These are phyloP conservation scores for Pseudevernia furfuracea DNA, from an alignment of 495 filamentous ascomycete species.

Conservation along the genomic window DNA sequence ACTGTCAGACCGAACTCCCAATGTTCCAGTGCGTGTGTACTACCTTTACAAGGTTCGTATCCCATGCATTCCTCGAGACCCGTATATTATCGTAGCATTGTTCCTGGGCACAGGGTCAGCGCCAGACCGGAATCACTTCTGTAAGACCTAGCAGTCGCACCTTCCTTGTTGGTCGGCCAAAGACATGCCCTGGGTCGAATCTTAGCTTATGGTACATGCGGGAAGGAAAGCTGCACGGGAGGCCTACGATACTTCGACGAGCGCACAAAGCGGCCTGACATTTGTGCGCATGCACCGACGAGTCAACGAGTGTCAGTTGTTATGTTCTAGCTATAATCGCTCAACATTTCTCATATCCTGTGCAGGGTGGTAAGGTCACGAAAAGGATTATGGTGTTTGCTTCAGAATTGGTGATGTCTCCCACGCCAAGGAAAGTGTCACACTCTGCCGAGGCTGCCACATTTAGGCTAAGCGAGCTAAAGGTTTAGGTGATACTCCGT, in stretches of 20 bases:
- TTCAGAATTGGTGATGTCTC: too few relatives aligned
- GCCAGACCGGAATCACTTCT: background rate
- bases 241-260: constrained; percentile 95
- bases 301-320: background rate
- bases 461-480: too few relatives aligned
- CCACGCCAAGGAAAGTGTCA: background rate
- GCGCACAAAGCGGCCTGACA: constrained; percentile 97
- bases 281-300: constrained; percentile 33
- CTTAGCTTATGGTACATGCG: constrained; percentile 16
- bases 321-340: background rate
- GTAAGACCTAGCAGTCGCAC: constrained; percentile 38
- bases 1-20: constrained; percentile 25
- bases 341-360: background rate
- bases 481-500: too few relatives aligned
- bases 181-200: constrained; percentile 75
- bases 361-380: background rate
- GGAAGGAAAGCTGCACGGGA: background rate
- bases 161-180: constrained; percentile 87
- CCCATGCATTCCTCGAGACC: constrained; percentile 96
- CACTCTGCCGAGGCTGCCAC: too few relatives aligned
- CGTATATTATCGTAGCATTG: constrained; percentile 95
- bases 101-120: constrained; percentile 41
- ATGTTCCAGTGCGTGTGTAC: background rate
- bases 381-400: background rate
- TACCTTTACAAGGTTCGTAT: constrained; percentile 96